Percentiles rank a stretch among this genome's conserved stretches.
Evolutionary conservation across 805 yeast species (phyloP).

Genomic region (Metschnikowia cerradonensis): DNA sequence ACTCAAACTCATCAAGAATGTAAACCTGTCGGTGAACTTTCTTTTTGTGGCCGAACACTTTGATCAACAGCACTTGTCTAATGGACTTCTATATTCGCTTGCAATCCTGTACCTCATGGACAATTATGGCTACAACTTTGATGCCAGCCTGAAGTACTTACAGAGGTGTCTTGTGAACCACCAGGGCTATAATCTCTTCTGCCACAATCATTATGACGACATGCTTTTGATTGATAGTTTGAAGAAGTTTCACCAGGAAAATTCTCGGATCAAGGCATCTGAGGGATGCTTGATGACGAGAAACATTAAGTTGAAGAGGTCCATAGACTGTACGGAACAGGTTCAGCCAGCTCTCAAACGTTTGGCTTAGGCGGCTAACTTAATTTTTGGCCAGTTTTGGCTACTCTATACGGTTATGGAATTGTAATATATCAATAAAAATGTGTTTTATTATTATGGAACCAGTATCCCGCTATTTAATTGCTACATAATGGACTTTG

Average conservation of each 20-base stretch:
- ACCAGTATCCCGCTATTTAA: too few species aligned
- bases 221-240: conserved; percentile 36
- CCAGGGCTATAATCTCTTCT: conserved; percentile 9
- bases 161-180: conserved; percentile 14
- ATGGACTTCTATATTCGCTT: conserved; percentile 22
- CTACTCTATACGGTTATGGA: not conserved
- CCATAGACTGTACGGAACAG: conserved; percentile 8
- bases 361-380: conserved; percentile 4
- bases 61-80: conserved; percentile 25
- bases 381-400: not conserved
- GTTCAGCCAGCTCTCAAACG: conserved; percentile 6
- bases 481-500: not conserved
- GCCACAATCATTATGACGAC: conserved; percentile 36
- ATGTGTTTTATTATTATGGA: not conserved
- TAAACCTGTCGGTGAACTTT: conserved; percentile 29
- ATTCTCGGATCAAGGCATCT: conserved; percentile 25
- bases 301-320: conserved; percentile 29
- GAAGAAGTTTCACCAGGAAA: conserved; percentile 35
- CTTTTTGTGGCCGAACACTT: conserved; percentile 30
- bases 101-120: conserved; percentile 39
- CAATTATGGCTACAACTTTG: conserved; percentile 32
- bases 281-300: conserved; percentile 24
- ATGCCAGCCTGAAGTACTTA: conserved; percentile 25
- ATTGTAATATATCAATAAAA: not conserved
- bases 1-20: conserved; percentile 30